Conservation (phyloP, 768 basidiomycete genomes). For the Pleurotus citrinopileatus region DNA sequence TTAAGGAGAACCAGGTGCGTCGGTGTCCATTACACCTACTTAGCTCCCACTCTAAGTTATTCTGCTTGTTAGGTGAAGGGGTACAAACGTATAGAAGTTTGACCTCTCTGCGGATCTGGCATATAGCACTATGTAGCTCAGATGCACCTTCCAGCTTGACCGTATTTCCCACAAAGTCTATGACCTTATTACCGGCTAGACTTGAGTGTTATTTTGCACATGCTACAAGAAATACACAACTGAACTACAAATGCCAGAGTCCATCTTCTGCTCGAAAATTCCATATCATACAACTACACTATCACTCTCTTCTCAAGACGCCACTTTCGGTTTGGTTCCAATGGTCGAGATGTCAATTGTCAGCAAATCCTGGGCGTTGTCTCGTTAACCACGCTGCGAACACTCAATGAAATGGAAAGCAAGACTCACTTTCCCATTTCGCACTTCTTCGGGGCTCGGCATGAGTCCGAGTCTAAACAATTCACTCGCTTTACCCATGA, state of each 20-base stretch:
- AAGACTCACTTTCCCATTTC: constrained; percentile 61
- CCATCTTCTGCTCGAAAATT: too few relatives aligned
- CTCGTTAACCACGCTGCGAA: neutral
- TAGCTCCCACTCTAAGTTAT: neutral
- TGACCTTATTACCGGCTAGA: too few relatives aligned
- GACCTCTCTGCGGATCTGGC: neutral
- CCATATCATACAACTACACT: too few relatives aligned
- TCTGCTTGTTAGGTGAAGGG: constrained; percentile 68
- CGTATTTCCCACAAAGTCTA: too few relatives aligned
- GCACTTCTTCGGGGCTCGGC: constrained; percentile 74
- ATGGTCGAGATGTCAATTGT: constrained; percentile 32
- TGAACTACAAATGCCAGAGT: neutral
- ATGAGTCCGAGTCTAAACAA: constrained; percentile 75
- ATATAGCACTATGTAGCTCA: neutral
- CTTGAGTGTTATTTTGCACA: neutral
- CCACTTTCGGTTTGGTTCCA: neutral
- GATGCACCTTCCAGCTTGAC: too few relatives aligned
- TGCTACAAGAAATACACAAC: neutral
- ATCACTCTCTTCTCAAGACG: neutral
- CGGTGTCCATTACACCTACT: neutral
- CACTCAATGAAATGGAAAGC: neutral
- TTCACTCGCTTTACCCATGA: constrained; percentile 76
- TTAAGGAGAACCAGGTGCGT: constrained; percentile 79
- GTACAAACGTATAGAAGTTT: constrained; percentile 72
- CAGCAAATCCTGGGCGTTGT: constrained; percentile 37